Evolutionary conservation across 768 basidiomycete species (phyloP), one percentile per base, ranked within the genome.

Genomic region (Leucocoprinus birnbaumii): DNA sequence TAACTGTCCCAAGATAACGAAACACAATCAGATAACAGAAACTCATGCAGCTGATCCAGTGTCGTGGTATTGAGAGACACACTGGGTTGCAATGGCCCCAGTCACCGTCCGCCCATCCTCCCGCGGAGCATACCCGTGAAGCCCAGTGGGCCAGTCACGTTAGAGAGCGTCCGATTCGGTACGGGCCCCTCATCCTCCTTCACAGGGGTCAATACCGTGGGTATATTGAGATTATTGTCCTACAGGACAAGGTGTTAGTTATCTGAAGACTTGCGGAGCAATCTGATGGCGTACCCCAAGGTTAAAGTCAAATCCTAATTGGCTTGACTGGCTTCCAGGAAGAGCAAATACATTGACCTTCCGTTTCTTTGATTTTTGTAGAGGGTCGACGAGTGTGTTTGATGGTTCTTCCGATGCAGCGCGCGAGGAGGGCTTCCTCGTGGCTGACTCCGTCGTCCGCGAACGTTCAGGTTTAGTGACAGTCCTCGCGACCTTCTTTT

Each of bases 281-380:
- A 50, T 42, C 58, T 31, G 18, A 14, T 22, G 42, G 61, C 61
- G 42, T 57, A 78, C 79, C 65, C 61, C 51, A 48, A 48, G 31
- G 42, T 57, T 44, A 59, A 68, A 34, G 65, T 62, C 46, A 76
- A 58, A 58, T 76, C 70, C 58, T 76, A 83, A 21, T 74, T 77
- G 16, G 74, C 24, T 53, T 14, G 75, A 72, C 53, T 75, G 69
- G 34, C 72, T 69, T 22, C 68, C 51, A 3, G 72, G 70, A 61
- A 67, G 51, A 4, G 73, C 71, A 62, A 85, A 85, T n/a, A 87
- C 60, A 56, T 84, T 83, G 51, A 89, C 82, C 68, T 84, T 87
- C 58, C 85, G 79, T 62, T 82, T 87, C 70, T 86, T 88, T 73
- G 85, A 86, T 70, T 81, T 84, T 14, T 70, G 78, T 8, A 56